Evolutionary conservation across 108 stramenopile species (phyloP), one percentile per base, ranked within the genome.

Genomic region (Cyclostephanos tholiformis): DNA sequence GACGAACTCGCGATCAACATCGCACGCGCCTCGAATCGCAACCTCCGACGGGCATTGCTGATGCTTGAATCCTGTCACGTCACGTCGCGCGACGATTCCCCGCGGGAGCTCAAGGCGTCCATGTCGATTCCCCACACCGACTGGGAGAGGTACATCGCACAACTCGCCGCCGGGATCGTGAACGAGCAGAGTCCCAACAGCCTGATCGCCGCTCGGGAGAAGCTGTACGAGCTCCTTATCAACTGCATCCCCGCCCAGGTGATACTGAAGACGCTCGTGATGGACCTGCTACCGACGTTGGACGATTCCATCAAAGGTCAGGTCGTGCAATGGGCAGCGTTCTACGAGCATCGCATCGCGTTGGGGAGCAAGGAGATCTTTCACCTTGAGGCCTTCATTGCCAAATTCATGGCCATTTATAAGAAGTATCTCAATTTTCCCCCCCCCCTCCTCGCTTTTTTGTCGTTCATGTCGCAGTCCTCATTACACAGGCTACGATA

Each of bases 341-440:
- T 97, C 77, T 99, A 98, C 80, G 98, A 98, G 79, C 96, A 97
- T 73, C 91, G 97, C 14, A 76, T 99, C 61, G 81, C 85, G 20
- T 71, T 80, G 83, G 98, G 99, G 38, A 86, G 87, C 78, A 99
- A 99, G 84, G 98, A 99, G 57, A 97, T 99, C 32, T 96, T 98
- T 82, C 99, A 99, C 83, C 78, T 99, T 64, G 99, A 99, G 77
- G 98, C 99, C 5, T 99, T 99, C 80, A 79, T 99, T 43, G 97
- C 97, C 46, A 97, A 97, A 84, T 97, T 90, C 82, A 98, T 99
- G 99, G 88, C 91, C 7, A 75, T 97, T 59, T 99, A 99, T 87
- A 97, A 97, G 76, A 83, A 84, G 56, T 99, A 91, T 80, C 67
- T 98, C 19, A 93, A 86, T 32, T n/a, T n/a, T n/a, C n/a, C n/a